Conservation (phyloP, 176 grass and related monocot species). For the Carex pumila region DNA sequence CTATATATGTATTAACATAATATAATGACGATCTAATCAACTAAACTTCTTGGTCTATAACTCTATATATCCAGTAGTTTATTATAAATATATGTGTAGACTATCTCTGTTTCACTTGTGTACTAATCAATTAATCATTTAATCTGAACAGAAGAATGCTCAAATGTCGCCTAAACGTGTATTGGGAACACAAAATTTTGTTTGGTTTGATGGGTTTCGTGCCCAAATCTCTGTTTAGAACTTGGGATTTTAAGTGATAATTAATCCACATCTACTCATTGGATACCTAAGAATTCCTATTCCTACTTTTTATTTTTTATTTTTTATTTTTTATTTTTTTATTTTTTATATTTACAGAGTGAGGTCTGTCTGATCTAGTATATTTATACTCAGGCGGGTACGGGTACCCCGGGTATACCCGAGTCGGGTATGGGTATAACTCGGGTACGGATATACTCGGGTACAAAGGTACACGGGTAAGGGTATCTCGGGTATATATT, state of each 20-base stretch:
- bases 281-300: slow-evolving; percentile 19
- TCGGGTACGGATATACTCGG: too few relatives aligned
- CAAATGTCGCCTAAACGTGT: slow-evolving; percentile 21
- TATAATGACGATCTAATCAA: neutral
- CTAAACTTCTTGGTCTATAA: neutral
- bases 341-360: neutral
- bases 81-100: neutral
- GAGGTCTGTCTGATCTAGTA: neutral
- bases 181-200: slow-evolving; percentile 18
- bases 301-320: neutral
- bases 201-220: slow-evolving; percentile 25
- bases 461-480: too few relatives aligned
- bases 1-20: neutral
- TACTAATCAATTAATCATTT: slow-evolving; percentile 9
- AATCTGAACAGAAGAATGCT: slow-evolving; percentile 11
- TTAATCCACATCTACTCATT: slow-evolving; percentile 8
- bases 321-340: too few relatives aligned
- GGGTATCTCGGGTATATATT: too few relatives aligned
- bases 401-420: too few relatives aligned
- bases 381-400: too few relatives aligned
- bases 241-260: slow-evolving; percentile 17
- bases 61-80: neutral
- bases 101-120: slow-evolving; percentile 13
- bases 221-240: slow-evolving; percentile 25
- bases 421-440: too few relatives aligned